Evolutionary conservation across 306 rosid species (phyloP), one percentile per base, ranked within the genome.

Genomic region (Trichosanthes cucumerina): DNA sequence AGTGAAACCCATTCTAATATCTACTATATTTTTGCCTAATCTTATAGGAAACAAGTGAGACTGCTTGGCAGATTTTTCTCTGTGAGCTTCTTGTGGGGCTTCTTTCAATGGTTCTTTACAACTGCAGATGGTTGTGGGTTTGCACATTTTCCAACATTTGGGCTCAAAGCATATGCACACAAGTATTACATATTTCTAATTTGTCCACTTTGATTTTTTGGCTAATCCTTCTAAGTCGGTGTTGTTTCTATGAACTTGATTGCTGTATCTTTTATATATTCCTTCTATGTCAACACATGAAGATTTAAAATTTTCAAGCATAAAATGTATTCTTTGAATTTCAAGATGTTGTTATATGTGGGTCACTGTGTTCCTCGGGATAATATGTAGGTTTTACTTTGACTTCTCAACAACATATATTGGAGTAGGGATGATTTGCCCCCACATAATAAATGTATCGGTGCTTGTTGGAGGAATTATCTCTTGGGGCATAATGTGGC

Each of bases 401-500:
- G 89, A 86, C 75, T 86, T 86, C 84, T 86, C 89, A 4, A 65
- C 89, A 18, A 84, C 87, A 26, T 86, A 84, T 58, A 83, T 86
- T 18, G 89, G 89, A 72, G 87, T 86, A 10, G 87, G 89, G 44
- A 86, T 86, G 87, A 86, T 86, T 58, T 86, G 89, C 79, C 89
- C 89, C 10, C 49, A 86, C 82, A 84, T 81, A 58, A 82, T 86
- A 28, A 86, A 86, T 58, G 77, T 86, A 47, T 84, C 89, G 9
- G 70, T 86, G 74, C 81, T 86, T 43, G 84, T 86, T 46, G 89
- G 89, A 71, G 89, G 87, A 56, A 79, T 86, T 65, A 62, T 86
- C 66, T 86, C 89, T 33, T 86, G 87, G 87, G 89, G 85, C 57
- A 46, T 86, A 38, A 84, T 84, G 87, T 86, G 89, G 89, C 89